These are phyloP conservation scores for Aspergillus tamarii DNA, from an alignment of 2,329 filamentous ascomycete genomes.

Conservation along the genomic window DNA sequence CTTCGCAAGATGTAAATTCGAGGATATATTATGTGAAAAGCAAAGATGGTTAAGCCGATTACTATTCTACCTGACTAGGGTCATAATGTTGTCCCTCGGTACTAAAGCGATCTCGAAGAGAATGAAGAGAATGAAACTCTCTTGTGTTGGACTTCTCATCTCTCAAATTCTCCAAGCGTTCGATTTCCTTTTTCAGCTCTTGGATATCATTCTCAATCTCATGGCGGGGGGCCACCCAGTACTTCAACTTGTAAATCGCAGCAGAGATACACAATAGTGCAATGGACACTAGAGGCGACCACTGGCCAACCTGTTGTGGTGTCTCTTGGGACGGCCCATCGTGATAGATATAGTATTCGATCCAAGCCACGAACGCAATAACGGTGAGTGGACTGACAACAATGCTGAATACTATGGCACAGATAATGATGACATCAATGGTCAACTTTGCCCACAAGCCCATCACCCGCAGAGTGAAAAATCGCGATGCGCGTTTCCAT, in stretches of 20 bases:
- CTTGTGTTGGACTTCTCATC: background rate
- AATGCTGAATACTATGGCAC: constrained; percentile 31
- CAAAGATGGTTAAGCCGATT: background rate
- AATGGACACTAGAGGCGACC: constrained; percentile 32
- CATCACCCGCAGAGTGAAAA: constrained; percentile 9
- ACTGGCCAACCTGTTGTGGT: constrained; percentile 37
- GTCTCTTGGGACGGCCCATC: constrained; percentile 34
- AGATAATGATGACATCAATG: constrained; percentile 20
- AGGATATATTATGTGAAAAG: background rate
- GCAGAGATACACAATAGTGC: constrained; percentile 34
- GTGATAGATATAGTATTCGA: constrained; percentile 35
- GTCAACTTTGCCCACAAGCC: constrained; percentile 18
- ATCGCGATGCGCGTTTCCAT: background rate
- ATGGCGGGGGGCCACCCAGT: constrained; percentile 27
- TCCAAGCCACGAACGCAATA: constrained; percentile 36
- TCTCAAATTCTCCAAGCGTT: background rate
- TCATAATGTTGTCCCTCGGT: background rate
- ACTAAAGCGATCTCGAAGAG: background rate
- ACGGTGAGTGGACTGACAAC: constrained; percentile 34
- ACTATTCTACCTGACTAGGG: background rate
- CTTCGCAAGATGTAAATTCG: too few species aligned
- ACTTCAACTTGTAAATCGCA: constrained; percentile 29
- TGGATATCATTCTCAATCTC: constrained; percentile 36
- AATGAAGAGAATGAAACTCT: background rate
- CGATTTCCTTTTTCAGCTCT: constrained; percentile 16